Percentiles rank a stretch among this genome's conserved stretches.
These are phyloP conservation scores for Boletus vermiculosoides DNA, from an alignment of 768 basidiomycete species.

Conservation along the genomic window DNA sequence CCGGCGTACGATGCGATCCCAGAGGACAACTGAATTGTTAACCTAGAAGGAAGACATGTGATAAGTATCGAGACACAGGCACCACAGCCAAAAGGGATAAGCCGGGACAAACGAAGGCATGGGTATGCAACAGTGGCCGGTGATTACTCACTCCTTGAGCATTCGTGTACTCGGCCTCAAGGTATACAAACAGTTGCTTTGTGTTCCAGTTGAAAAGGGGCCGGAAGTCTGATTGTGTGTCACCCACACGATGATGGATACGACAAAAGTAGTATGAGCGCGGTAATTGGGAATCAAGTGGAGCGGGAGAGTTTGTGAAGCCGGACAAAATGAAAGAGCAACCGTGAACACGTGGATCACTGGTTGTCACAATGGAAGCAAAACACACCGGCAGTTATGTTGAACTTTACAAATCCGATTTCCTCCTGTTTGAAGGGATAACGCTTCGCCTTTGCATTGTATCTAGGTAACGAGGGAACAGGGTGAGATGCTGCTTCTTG, in stretches of 20 bases:
- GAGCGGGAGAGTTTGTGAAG: constrained; percentile 10
- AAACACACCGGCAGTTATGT: constrained; percentile 67
- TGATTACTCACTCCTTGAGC: constrained; percentile 59
- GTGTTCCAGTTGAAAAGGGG: constrained; percentile 95
- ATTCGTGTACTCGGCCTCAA: constrained; percentile 81
- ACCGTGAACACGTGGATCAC: constrained; percentile 22
- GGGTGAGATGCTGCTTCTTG: constrained; percentile 16
- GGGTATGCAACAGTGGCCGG: constrained; percentile 1
- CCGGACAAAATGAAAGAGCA: constrained; percentile 27
- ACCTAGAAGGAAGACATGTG: constrained; percentile 39
- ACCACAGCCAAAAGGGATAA: constrained; percentile 23
- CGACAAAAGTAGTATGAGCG: constrained; percentile 2
- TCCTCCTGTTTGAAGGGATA: constrained; percentile 67
- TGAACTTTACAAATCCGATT: constrained; percentile 77
- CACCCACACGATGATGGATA: neutral
- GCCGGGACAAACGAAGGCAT: constrained; percentile 7
- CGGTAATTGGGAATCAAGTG: constrained; percentile 16
- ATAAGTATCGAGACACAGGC: constrained; percentile 8
- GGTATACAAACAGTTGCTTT: constrained; percentile 89
- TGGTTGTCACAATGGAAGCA: constrained; percentile 27
- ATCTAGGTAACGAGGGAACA: constrained; percentile 33
- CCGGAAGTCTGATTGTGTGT: constrained; percentile 56
- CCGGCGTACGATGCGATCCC: constrained; percentile 88
- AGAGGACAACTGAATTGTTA: constrained; percentile 79
- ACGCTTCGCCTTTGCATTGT: constrained; percentile 48